Percentiles rank a stretch among this genome's conserved stretches.
Evolutionary conservation across 768 basidiomycete genomes (phyloP).

Genomic region (Epithele typhae): DNA sequence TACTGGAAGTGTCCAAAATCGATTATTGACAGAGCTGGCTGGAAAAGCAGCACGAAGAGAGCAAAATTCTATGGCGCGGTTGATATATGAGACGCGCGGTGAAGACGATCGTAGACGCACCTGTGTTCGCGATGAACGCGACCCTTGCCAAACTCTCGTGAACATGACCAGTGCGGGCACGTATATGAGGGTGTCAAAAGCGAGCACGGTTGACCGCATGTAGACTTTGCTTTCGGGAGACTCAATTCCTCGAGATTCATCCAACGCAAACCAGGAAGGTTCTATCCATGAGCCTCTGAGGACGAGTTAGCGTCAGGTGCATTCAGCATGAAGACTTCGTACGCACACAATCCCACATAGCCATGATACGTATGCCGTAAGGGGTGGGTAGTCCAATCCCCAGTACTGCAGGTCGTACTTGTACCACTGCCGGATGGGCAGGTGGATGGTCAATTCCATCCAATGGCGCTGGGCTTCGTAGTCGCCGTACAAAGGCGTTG

Average conservation of each 20-base stretch:
- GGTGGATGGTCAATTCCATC: constrained; percentile 86
- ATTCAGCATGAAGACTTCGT: neutral
- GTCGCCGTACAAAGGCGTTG: constrained; percentile 86
- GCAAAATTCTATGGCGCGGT: constrained; percentile 49
- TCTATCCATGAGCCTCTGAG: constrained; percentile 47
- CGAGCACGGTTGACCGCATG: constrained; percentile 77
- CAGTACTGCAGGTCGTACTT: constrained; percentile 85
- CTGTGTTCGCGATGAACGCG: constrained; percentile 73
- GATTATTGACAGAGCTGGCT: constrained; percentile 79
- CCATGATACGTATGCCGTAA: constrained; percentile 90
- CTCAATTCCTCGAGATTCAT: constrained; percentile 69
- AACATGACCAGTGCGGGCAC: constrained; percentile 71
- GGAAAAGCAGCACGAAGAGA: constrained; percentile 67
- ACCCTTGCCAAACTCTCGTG: constrained; percentile 57
- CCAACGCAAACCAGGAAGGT: constrained; percentile 67
- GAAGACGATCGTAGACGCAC: constrained; percentile 35
- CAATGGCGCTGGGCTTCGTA: constrained; percentile 94
- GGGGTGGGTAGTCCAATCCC: constrained; percentile 93
- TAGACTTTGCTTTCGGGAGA: constrained; percentile 60
- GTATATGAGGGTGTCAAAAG: constrained; percentile 68
- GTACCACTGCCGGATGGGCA: constrained; percentile 80
- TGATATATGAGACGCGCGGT: neutral
- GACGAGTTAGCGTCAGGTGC: neutral
- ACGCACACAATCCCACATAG: constrained; percentile 71
- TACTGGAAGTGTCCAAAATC: constrained; percentile 97